Evolutionary conservation across 2,329 filamentous ascomycete species (phyloP), one percentile per base, ranked within the genome.

Genomic region (Metarhizium brunneum): DNA sequence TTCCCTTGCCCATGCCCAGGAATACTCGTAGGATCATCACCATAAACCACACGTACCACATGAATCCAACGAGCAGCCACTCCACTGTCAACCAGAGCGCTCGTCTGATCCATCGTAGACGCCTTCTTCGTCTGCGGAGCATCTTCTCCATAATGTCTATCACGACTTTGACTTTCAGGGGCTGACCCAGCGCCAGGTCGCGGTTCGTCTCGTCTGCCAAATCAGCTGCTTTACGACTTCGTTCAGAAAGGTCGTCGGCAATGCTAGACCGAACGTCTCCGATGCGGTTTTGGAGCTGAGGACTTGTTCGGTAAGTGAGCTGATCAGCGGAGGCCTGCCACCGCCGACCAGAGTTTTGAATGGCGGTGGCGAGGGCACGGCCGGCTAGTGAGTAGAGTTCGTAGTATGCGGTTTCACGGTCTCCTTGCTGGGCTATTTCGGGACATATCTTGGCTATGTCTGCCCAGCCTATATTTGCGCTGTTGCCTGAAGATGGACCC

Each of bases 21-120:
- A 88, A 72, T 14, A 88, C 69, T 57, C 89, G 82, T 53, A 87
- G 76, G 29, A 92, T 76, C 68, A 91, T 88, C 29, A 96, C 92
- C 38, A 95, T 76, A 57, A 95, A 83, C 91, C 92, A 97, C 16
- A 95, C 85, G 71, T 87, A 90, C 91, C 94, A 96, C 85, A 97
- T 90, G 62, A 95, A 82, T 4, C 88, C 88, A 43, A 97, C 84
- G 18, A 97, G 79, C 52, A 84, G 74, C 90, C 91, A 96, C 75
- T 97, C 92, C 16, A 96, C 82, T 20, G 86, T 72, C 54, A 91
- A 83, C 81, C 91, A 97, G 14, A 90, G 86, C 0, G 84, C 83
- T 14, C 88, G 78, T 43, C 90, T 78, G 29, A 91, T 71, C 84
- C 90, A 91, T 54, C 89, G 78, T 65, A 94, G 83, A 56, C 83